phyloP scores from a whole-genome alignment of 768 basidiomycete species.

The Artomyces pyxidatus region DNA sequence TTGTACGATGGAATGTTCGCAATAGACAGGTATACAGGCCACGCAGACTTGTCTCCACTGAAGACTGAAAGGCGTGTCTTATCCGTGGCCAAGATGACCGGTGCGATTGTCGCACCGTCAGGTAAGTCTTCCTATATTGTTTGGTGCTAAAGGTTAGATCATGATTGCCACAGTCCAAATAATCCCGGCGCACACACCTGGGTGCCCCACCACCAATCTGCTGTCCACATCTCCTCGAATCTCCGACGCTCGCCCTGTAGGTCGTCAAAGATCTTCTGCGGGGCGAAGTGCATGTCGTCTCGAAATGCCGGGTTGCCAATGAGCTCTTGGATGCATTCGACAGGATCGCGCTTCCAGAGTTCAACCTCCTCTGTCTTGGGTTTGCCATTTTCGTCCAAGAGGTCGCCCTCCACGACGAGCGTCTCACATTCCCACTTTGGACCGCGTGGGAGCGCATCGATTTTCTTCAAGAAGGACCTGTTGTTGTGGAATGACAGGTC shows the following conservation, averaged over 20 bases:
- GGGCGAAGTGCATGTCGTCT: slow-evolving; percentile 22
- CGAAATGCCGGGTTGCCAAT: slow-evolving; percentile 23
- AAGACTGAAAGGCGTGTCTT: slow-evolving; percentile 36
- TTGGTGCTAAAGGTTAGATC: background rate
- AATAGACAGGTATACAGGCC: slow-evolving; percentile 38
- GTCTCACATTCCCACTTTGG: slow-evolving; percentile 15
- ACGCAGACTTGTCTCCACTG: slow-evolving; percentile 32
- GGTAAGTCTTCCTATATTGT: slow-evolving; percentile 7
- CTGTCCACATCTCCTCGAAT: slow-evolving; percentile 31
- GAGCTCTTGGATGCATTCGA: slow-evolving; percentile 22
- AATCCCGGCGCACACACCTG: slow-evolving; percentile 23
- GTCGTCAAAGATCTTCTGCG: slow-evolving; percentile 20
- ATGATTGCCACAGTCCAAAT: background rate
- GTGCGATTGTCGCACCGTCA: slow-evolving; percentile 26
- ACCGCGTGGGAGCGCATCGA: slow-evolving; percentile 14
- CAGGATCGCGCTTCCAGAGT: slow-evolving; percentile 19
- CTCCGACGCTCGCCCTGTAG: slow-evolving; percentile 14
- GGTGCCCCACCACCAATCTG: slow-evolving; percentile 28
- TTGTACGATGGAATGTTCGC: slow-evolving; percentile 36
- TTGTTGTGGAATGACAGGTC: slow-evolving; percentile 16
- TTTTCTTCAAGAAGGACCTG: slow-evolving; percentile 13
- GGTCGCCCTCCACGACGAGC: background rate
- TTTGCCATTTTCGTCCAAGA: slow-evolving; percentile 9
- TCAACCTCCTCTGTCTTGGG: slow-evolving; percentile 12
- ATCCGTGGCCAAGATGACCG: slow-evolving; percentile 38